Evolutionary conservation across 768 basidiomycete genomes (phyloP), one percentile per base, ranked within the genome.

Genomic region (Lactarius sp.): DNA sequence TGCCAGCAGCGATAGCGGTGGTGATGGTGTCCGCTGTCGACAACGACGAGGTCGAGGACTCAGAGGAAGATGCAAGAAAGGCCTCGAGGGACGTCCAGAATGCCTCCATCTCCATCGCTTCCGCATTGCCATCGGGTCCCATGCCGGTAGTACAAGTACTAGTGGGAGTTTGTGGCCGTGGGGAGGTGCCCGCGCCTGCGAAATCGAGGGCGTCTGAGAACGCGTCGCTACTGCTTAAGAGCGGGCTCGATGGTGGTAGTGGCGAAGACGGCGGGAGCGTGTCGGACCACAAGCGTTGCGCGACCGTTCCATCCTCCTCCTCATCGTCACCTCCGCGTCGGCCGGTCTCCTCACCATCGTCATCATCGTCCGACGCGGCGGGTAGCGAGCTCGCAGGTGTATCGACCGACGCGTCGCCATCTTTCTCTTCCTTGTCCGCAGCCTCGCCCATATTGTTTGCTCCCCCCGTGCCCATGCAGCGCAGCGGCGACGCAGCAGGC

Each of bases 321-420:
- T n/a, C n/a, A n/a, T n/a, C n/a, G n/a, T n/a, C n/a, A n/a, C n/a
- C n/a, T n/a, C n/a, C n/a, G n/a, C n/a, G n/a, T n/a, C n/a, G n/a
- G n/a, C n/a, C n/a, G n/a, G n/a, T n/a, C n/a, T n/a, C n/a, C n/a
- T n/a, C n/a, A n/a, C n/a, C n/a, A 4, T 61, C 64, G 16, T 67
- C 52, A 58, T 74, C 71, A 60, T 83, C 81, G 67, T 79, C 82
- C 66, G 80, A 81, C 36, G 78, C 78, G 22, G 77, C 72, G 2
- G 80, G 80, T 39, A 81, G 70, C 2, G 81, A 81, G 61, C 75
- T 79, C 18, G 79, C 74, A 3, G 81, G 79, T 39, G 75, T 56
- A 42, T 70, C 76, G 49, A 80, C 77, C n/a, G 78, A 72, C 31
- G 76, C 59, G 31, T 62, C 51, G 31, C 31, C 46, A 20, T 41